Base-by-base conservation (phyloP, 805 yeast species). In the Hanseniaspora clermontiae region DNA sequence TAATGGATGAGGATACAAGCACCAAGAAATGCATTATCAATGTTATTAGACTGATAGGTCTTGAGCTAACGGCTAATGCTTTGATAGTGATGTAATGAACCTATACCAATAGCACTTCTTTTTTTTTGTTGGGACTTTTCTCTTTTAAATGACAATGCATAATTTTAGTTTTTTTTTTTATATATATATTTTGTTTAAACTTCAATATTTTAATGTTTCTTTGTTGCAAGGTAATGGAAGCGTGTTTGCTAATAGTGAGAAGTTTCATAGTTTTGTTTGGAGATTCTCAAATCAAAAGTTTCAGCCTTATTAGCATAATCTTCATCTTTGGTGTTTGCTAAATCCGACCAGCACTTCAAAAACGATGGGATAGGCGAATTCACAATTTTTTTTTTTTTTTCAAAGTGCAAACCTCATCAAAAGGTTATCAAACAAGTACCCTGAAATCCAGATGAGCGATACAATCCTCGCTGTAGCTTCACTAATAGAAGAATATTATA, bases 1-100 rank as follows among this genome's bases (percentile, higher is more conserved):
- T 59, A 60, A 60, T 55, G 51, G 63, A 52, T 54, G 71, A 60
- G 45, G 49, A 64, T 1, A 52, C 60, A 1, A 51, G 56, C 24
- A 60, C 57, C 12, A 66, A 68, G 51, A 62, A 62, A 45, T 60
- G 65, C 5, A 65, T 75, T 5, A 60, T 74, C n/a, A 76, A 77
- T 55, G 65, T 72, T 29, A 65, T 77, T 8, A 66, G 82, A 48
- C 57, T 76, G 40, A 66, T 75, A 42, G 82, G 82, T 1, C 58
- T 71, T 20, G 70, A 69, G 27, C 67, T 67, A 52, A 62, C 72
- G 10, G 65, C 64, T 45, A 63, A 68, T n/a, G 53, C 67, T 4
- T 43, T 68, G 37, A 52, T 68, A 4, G 63, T 68, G 19, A 51
- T 66, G 17, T 65, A 60, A 48, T 7, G 38, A 36, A 34, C 12